Conservation (phyloP, 352 stramenopile species). For the Thalassiosira oceanica region DNA sequence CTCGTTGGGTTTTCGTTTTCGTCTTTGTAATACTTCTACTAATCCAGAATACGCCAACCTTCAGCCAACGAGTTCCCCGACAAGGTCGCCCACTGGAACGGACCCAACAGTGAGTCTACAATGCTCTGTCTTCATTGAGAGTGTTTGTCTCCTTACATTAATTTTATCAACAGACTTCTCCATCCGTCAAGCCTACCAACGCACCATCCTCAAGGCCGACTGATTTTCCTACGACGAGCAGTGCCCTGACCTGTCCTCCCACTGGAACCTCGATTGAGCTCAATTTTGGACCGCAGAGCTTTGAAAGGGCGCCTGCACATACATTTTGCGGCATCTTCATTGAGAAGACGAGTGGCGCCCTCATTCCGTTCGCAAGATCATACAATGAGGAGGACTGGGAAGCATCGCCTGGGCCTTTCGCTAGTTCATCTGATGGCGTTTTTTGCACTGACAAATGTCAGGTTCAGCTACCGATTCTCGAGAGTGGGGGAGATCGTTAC, state of each 20-base stretch:
- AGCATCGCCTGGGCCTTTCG: conserved; percentile 25
- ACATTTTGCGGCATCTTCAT: conserved; percentile 50
- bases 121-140: too few species aligned
- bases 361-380: conserved; percentile 60
- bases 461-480: conserved; percentile 21
- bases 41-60: too few species aligned
- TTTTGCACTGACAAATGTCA: conserved; percentile 10
- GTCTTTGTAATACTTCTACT: too few species aligned
- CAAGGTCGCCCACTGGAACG: too few species aligned
- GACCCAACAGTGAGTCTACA: too few species aligned
- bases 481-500: conserved; percentile 34
- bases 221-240: too few species aligned
- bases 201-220: too few species aligned
- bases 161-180: too few species aligned
- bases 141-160: too few species aligned
- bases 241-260: not conserved
- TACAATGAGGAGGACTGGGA: conserved; percentile 68
- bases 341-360: conserved; percentile 9
- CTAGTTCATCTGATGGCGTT: not conserved
- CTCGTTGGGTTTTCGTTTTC: too few species aligned
- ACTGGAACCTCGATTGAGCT: conserved; percentile 1
- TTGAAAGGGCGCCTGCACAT: conserved; percentile 6
- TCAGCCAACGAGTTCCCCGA: too few species aligned
- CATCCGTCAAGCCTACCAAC: too few species aligned
- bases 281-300: conserved; percentile 2